Percentiles rank a stretch among this genome's conserved stretches.
Conservation (phyloP, 106 monocot species). For the Phalaenopsis aphrodite region DNA sequence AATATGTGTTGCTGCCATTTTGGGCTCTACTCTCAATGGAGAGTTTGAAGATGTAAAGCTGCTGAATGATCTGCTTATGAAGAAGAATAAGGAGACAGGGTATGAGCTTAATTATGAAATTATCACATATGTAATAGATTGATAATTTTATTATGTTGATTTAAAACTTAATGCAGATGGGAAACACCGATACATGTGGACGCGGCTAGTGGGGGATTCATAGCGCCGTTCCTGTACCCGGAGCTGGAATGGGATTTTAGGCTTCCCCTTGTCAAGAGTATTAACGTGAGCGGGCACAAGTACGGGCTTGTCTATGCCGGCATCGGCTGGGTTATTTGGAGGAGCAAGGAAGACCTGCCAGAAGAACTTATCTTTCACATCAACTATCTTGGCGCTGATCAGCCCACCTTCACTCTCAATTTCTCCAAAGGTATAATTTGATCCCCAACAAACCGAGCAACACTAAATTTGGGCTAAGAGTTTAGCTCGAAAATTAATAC, state of each 20-base stretch:
- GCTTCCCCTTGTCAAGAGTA: conserved; percentile 75
- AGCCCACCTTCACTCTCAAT: conserved; percentile 84
- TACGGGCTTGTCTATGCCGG: conserved; percentile 92
- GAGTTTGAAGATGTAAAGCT: conserved; percentile 73
- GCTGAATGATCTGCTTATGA: conserved; percentile 38
- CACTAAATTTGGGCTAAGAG: too few relatives aligned
- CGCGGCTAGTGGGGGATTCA: conserved; percentile 79
- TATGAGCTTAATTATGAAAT: background rate
- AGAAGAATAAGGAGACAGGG: conserved; percentile 61
- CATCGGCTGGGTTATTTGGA: conserved; percentile 78
- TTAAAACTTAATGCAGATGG: conserved; percentile 27
- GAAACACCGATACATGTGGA: conserved; percentile 75
- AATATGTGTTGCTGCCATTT: conserved; percentile 64
- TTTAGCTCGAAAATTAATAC: too few relatives aligned
- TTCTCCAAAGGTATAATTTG: conserved; percentile 70
- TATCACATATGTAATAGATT: too few relatives aligned
- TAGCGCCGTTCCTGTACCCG: conserved; percentile 67
- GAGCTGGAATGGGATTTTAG: conserved; percentile 86
- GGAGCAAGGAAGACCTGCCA: conserved; percentile 72
- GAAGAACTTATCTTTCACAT: conserved; percentile 93
- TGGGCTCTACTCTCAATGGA: conserved; percentile 64
- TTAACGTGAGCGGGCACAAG: conserved; percentile 90
- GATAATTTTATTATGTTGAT: too few relatives aligned
- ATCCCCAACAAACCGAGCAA: background rate
- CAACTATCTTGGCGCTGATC: conserved; percentile 91